These are phyloP conservation scores for Ajuga chamaepitys DNA, from an alignment of 257 asterid species.

Conservation along the genomic window DNA sequence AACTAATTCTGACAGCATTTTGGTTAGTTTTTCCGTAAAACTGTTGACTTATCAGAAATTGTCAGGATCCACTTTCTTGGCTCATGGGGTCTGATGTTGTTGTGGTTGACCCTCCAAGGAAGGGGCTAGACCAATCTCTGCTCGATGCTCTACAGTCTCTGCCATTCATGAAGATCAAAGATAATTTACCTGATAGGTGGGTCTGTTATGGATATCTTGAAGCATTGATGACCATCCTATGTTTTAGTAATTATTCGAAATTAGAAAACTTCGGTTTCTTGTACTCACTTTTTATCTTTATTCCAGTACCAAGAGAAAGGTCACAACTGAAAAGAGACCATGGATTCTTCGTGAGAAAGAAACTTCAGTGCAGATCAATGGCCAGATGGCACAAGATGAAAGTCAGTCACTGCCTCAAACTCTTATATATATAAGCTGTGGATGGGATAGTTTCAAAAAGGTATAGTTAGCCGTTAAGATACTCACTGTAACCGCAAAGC, in stretches of 20 bases:
- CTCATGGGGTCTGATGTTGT: conserved; percentile 84
- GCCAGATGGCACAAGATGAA: conserved; percentile 35
- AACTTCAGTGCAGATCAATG: conserved; percentile 46
- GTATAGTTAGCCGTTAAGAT: conserved; percentile 23
- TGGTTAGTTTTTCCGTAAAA: not conserved
- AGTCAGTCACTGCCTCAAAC: conserved; percentile 58
- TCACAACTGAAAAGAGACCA: conserved; percentile 69
- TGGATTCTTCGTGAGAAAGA: conserved; percentile 84
- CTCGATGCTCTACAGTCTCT: conserved; percentile 48
- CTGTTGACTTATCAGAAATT: conserved; percentile 14
- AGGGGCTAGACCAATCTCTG: conserved; percentile 79
- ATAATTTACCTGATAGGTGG: conserved; percentile 47
- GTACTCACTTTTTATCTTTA: conserved; percentile 11
- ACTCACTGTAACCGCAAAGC: conserved; percentile 7
- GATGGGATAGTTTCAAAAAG: conserved; percentile 96
- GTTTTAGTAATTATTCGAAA: conserved; percentile 5
- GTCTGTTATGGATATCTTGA: conserved; percentile 9
- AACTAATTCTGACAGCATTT: not conserved
- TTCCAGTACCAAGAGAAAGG: conserved; percentile 35
- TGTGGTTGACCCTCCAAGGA: conserved; percentile 96
- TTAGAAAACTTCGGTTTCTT: conserved; percentile 6
- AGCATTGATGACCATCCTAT: not conserved
- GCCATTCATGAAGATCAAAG: conserved; percentile 33
- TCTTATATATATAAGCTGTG: conserved; percentile 85
- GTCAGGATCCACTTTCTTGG: conserved; percentile 89